Conservation (phyloP, 345 rosid genomes). For the Eucalyptus cladocalyx region DNA sequence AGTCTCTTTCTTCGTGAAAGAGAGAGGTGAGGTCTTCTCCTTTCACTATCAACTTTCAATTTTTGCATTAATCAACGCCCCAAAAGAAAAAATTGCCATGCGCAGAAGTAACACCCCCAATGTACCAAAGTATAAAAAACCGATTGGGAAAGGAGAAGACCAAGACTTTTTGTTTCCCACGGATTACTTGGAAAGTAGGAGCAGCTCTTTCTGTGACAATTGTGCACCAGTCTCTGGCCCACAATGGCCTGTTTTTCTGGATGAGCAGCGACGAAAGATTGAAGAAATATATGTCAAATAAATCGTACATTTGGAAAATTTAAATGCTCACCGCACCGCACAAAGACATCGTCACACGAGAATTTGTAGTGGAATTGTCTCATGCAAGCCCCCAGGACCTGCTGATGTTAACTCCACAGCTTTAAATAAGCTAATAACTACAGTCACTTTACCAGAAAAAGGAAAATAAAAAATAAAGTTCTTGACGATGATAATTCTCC, state of each 20-base stretch:
- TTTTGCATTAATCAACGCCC: neutral
- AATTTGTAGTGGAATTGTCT: neutral
- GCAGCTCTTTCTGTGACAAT: neutral
- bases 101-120: neutral
- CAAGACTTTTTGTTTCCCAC: neutral
- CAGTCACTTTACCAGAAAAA: no score
- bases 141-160: neutral
- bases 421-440: no score
- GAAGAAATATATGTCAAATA: no score
- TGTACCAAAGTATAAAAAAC: neutral
- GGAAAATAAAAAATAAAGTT: no score
- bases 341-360: neutral
- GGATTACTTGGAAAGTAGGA: neutral
- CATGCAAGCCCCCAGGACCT: no score
- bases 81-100: neutral
- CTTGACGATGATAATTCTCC: no score
- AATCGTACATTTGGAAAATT: no score
- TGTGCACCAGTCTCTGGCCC: rapidly evolving
- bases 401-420: no score
- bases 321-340: no score
- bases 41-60: neutral
- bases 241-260: no score
- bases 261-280: no score
- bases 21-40: neutral
- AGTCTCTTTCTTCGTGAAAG: neutral